Evolutionary conservation across 257 asterid genomes (phyloP).

Genomic region (Salvia splendens): DNA sequence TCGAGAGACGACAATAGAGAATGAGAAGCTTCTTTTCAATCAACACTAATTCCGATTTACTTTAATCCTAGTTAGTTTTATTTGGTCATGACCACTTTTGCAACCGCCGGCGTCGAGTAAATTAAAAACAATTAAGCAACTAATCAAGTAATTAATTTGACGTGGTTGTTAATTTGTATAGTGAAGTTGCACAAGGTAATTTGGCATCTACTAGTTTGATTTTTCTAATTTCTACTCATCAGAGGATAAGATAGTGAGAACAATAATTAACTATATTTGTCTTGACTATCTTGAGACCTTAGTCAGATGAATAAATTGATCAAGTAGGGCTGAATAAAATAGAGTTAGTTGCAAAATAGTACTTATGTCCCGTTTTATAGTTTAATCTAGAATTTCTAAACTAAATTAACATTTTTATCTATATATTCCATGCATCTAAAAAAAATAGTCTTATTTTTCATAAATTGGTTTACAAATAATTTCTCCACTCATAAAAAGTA

Average conservation of each 20-base stretch:
- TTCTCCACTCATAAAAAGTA: too few relatives aligned
- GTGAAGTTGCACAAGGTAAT: conserved; percentile 13
- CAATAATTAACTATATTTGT: neutral
- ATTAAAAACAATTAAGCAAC: neutral
- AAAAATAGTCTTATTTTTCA: too few relatives aligned
- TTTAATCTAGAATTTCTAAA: too few relatives aligned
- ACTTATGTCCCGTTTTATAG: neutral
- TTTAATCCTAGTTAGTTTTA: neutral
- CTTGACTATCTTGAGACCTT: neutral
- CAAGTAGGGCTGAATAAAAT: neutral
- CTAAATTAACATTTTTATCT: too few relatives aligned
- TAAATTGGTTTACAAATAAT: too few relatives aligned
- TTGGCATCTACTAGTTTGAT: conserved; percentile 16
- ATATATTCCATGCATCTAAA: too few relatives aligned
- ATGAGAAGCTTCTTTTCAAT: too few relatives aligned
- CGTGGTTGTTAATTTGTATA: neutral
- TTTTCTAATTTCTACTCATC: neutral
- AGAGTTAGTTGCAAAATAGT: too few relatives aligned
- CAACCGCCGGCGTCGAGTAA: conserved; percentile 30
- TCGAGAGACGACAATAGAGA: too few relatives aligned
- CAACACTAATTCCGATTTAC: neutral
- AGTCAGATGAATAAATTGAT: neutral
- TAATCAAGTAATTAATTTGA: neutral
- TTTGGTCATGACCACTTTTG: neutral
- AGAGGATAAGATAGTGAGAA: neutral